Evolutionary conservation across 2,329 filamentous ascomycete genomes (phyloP).

Genomic region (Zasmidium citrigriseum): DNA sequence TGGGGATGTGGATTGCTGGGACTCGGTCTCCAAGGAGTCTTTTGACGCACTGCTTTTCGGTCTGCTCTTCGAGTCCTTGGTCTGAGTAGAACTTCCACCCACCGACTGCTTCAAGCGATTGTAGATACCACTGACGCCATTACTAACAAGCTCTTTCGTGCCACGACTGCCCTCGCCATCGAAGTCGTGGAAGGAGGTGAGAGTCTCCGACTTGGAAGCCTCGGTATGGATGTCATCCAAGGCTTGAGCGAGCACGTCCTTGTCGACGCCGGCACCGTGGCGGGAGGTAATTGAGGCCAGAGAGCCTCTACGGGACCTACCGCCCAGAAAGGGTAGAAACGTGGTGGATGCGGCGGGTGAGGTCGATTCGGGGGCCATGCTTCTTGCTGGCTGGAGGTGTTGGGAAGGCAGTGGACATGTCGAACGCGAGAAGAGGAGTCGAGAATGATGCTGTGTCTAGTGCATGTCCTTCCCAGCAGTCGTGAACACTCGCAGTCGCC

Average conservation of each 20-base stretch:
- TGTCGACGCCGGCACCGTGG: slow-evolving; percentile 54
- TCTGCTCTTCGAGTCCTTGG: slow-evolving; percentile 24
- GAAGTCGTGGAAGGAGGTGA: slow-evolving; percentile 95
- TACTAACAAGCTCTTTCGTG: slow-evolving; percentile 39
- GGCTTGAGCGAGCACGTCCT: slow-evolving; percentile 72
- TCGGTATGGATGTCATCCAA: slow-evolving; percentile 87
- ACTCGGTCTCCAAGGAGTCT: slow-evolving; percentile 23
- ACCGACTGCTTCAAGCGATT: slow-evolving; percentile 66
- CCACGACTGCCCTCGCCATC: slow-evolving; percentile 64
- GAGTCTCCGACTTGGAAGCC: slow-evolving; percentile 78
- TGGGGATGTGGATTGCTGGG: slow-evolving; percentile 22
- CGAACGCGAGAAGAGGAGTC: not conserved
- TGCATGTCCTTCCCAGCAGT: not conserved
- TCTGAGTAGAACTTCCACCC: slow-evolving; percentile 19
- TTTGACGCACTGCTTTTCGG: slow-evolving; percentile 30
- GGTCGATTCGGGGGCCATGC: slow-evolving; percentile 30
- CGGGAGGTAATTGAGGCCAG: slow-evolving; percentile 41
- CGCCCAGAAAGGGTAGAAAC: slow-evolving; percentile 33
- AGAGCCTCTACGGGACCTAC: slow-evolving; percentile 39
- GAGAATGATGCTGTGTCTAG: not conserved
- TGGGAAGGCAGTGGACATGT: slow-evolving; percentile 4
- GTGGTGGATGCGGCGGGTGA: slow-evolving; percentile 31
- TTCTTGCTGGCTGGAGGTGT: not conserved
- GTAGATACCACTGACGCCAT: slow-evolving; percentile 76
- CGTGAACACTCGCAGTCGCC: not conserved